Evolutionary conservation across 2,329 filamentous ascomycete genomes (phyloP), one percentile per base, ranked within the genome.

Genomic region (Seiridium unicorne): DNA sequence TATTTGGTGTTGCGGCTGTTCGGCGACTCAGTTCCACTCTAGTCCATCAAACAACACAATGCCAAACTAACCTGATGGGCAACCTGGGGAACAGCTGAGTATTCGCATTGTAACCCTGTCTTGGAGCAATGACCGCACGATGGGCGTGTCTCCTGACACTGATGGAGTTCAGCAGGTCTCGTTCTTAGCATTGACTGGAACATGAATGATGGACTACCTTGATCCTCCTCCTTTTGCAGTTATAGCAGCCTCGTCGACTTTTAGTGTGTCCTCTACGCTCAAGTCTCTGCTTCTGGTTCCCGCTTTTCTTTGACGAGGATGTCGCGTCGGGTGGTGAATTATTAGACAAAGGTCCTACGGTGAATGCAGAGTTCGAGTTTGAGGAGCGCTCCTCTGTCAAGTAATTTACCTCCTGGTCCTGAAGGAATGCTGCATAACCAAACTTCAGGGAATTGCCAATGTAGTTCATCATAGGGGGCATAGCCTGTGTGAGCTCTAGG

Each of bases 71-170:
- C 80, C 71, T 84, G 82, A 59, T 85, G 81, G 13, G 75, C 76
- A 42, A 85, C 78, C 57, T 78, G 77, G 6, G 81, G 80, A 31
- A 72, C 63, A 6, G 78, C 72, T 4, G 87, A 86, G 70, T 89
- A 89, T 69, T 86, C 83, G 74, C 87, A 89, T 55, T 82, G 80
- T 57, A 89, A 73, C 0, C 84, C 84, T 44, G 83, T 83, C 74
- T 88, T 89, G 57, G 78, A 71, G 69, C 87, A 90, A 68, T 89
- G 86, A 1, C 81, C 82, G 66, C 87, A 90, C 9, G 82, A 76
- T 35, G 87, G 87, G 36, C 77, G 81, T n/a, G 78, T 86, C 71
- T 89, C 87, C 73, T 88, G 87, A 69, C 87, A 89, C 82, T 89
- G 61, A 13, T 42, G 7, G 7, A 42, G 7, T 13, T 42, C 38